These are phyloP conservation scores for Colletotrichum noveboracense DNA, from an alignment of 2,329 filamentous ascomycete species.

Conservation along the genomic window DNA sequence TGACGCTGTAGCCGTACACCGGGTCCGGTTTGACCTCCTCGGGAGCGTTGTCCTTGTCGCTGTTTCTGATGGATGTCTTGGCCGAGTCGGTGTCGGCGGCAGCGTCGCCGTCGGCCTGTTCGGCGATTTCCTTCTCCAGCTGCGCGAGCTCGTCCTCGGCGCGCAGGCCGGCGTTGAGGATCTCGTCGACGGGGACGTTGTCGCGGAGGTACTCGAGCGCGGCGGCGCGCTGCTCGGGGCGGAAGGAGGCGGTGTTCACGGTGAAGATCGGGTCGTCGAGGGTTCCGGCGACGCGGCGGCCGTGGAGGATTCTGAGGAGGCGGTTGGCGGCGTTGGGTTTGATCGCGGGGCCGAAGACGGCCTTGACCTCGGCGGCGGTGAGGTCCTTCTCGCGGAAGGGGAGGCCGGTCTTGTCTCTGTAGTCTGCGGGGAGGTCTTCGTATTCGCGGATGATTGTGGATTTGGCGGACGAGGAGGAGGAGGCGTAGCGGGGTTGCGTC, in stretches of 20 bases:
- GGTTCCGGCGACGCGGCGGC: conserved; percentile 67
- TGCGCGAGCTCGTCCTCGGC: conserved; percentile 66
- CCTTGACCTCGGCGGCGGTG: conserved; percentile 47
- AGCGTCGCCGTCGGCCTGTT: conserved; percentile 21
- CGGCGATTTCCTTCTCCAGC: conserved; percentile 46
- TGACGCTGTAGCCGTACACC: conserved; percentile 62
- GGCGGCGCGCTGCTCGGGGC: conserved; percentile 42
- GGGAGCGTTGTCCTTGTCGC: conserved; percentile 26
- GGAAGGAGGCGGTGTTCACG: conserved; percentile 51
- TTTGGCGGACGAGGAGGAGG: conserved; percentile 15
- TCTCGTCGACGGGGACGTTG: conserved; percentile 62
- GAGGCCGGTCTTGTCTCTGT: conserved; percentile 61
- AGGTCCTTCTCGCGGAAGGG: conserved; percentile 58
- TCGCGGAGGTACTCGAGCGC: conserved; percentile 62
- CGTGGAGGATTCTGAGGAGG: conserved; percentile 64
- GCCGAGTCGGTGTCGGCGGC: conserved; percentile 13
- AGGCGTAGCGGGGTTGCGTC: background rate
- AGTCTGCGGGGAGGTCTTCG: conserved; percentile 61
- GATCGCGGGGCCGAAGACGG: conserved; percentile 57
- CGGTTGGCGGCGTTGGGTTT: conserved; percentile 52
- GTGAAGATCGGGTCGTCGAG: conserved; percentile 62
- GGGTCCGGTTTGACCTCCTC: conserved; percentile 41
- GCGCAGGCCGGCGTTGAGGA: conserved; percentile 63
- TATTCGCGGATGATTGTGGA: conserved; percentile 53
- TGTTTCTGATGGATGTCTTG: background rate